Conservation (phyloP, 106 monocot genomes). For the Acorus gramineus region DNA sequence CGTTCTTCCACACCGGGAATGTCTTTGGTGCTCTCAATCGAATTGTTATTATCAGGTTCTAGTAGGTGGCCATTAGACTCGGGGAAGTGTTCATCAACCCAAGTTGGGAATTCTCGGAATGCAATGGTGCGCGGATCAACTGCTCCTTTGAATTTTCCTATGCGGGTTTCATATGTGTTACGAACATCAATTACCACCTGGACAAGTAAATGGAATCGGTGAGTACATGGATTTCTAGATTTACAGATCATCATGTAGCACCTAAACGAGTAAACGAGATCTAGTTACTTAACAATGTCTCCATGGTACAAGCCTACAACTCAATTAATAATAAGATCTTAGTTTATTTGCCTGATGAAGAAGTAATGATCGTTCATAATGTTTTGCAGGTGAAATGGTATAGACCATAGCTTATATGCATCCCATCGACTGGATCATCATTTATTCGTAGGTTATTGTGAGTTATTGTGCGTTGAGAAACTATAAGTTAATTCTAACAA, state of each 20-base stretch:
- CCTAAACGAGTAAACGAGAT: neutral
- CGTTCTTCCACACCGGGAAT: constrained; percentile 2
- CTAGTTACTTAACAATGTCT: neutral
- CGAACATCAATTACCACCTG: constrained; percentile 93
- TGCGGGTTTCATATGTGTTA: constrained; percentile 82
- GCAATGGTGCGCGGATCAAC: constrained; percentile 78
- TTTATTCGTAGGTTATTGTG: no score
- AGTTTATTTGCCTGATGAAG: no score
- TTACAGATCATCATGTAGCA: neutral
- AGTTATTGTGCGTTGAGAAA: no score
- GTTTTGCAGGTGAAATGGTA: no score
- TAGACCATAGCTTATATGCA: no score
- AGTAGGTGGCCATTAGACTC: constrained; percentile 4
- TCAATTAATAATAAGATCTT: no score
- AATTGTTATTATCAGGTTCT: neutral
- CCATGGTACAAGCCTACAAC: no score
- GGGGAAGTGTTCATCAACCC: constrained; percentile 72
- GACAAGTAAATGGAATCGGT: neutral
- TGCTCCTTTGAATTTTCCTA: constrained; percentile 89
- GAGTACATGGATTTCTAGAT: neutral
- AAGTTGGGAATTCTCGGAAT: constrained; percentile 75
- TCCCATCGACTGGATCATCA: no score
- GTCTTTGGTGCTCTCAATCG: neutral
- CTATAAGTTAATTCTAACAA: no score
- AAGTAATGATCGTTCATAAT: no score